Evolutionary conservation across 805 yeast species (phyloP), one percentile per base, ranked within the genome.

Genomic region (Monosporozyma aerobia): DNA sequence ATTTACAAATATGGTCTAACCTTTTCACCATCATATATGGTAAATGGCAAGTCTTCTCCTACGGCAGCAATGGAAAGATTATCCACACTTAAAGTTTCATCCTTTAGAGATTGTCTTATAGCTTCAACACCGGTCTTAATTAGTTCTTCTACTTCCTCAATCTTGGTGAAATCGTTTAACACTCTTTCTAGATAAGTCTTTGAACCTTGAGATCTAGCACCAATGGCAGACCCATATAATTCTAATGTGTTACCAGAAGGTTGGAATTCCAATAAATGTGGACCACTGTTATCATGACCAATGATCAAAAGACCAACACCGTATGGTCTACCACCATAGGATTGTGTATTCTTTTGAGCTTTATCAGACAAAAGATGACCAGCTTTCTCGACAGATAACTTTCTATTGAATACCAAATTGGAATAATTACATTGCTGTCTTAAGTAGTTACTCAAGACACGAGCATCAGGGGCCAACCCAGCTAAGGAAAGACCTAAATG

Each of bases 191-290:
- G 74, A 62, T 89, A 94, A 2, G 99, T 94, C 73, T 95, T 82
- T 14, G 97, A 97, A 49, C 98, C 98, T 72, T 94, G 99, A 2
- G 98, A 92, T 67, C 99, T 81, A 9, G 99, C 98, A 47, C 99
- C 99, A 64, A 94, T 89, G 39, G 99, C 96, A 11, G 97, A 83
- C 37, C 96, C 98, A 60, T 79, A 81, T 67, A 90, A 87, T 70
- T 94, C 98, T 62, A 90, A 75, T 23, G 86, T 94, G 27, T 92
- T 83, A 2, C 99, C 99, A 8, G 95, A 85, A 16, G 99, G 99
- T 67, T 87, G 92, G 72, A 94, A 94, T 74, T 94, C 99, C 69
- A 81, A 83, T 57, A 94, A 73, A 70, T 94, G 99, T 8, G 98
- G 86, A 13, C 99, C 99, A 32, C 89, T 79, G 66, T 87, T 96